phyloP scores from a whole-genome alignment of 169 alveolate genomes.

The Plasmodium yoelii region DNA sequence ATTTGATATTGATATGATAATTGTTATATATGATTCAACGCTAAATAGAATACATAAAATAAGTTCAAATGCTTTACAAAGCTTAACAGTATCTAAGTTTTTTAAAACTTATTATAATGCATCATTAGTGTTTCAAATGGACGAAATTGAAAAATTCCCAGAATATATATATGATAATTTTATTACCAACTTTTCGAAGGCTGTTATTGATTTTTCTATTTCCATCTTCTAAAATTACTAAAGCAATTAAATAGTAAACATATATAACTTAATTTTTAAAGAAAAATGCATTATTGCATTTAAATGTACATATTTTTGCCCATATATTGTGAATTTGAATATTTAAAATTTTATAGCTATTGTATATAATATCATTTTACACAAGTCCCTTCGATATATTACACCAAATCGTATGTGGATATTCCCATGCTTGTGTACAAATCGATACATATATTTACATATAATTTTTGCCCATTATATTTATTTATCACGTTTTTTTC shows the following conservation, averaged over 20 bases:
- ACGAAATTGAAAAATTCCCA: conserved; percentile 15
- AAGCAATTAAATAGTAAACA: background rate
- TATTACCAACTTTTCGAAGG: conserved; percentile 46
- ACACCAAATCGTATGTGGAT: no score
- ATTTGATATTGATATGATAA: conserved; percentile 39
- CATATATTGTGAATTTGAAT: no score
- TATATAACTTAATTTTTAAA: background rate
- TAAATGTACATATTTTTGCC: no score
- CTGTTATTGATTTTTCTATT: conserved; percentile 45
- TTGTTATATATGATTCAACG: conserved; percentile 15
- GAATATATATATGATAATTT: conserved; percentile 30
- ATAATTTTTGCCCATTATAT: no score
- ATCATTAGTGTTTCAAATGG: conserved; percentile 30
- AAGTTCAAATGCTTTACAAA: conserved; percentile 17
- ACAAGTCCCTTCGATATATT: no score
- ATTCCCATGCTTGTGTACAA: no score
- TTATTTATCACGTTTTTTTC: no score
- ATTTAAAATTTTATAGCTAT: no score
- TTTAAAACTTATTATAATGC: conserved; percentile 49
- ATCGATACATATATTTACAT: no score
- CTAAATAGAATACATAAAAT: conserved; percentile 23
- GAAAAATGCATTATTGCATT: no score
- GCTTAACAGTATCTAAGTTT: conserved; percentile 57
- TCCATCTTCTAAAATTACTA: background rate
- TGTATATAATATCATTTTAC: no score